phyloP scores from a whole-genome alignment of 2,329 filamentous ascomycete genomes.

The Paecilomyces dactylethromorphus region DNA sequence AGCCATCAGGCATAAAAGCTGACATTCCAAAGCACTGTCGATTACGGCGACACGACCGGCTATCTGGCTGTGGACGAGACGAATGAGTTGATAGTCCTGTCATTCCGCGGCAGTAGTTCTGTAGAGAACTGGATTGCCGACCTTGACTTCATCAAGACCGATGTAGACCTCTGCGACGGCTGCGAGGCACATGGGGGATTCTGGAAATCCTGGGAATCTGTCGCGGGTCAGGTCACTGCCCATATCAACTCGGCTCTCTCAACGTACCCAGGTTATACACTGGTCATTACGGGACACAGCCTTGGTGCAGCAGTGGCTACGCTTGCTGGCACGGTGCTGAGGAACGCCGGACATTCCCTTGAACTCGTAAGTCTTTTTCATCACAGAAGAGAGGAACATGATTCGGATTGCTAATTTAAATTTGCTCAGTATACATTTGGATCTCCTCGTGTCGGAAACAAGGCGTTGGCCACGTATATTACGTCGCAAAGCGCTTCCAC shows the following conservation, averaged over 20 bases:
- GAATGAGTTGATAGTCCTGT: constrained; percentile 28
- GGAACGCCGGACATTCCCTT: constrained; percentile 29
- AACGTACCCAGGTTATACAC: constrained; percentile 29
- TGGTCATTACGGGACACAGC: constrained; percentile 43
- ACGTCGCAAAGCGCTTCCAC: constrained; percentile 24
- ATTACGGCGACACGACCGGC: constrained; percentile 35
- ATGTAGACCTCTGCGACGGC: constrained; percentile 31
- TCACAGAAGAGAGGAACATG: not conserved
- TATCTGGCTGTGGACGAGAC: constrained; percentile 42
- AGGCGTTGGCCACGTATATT: constrained; percentile 30
- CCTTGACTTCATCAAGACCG: constrained; percentile 16
- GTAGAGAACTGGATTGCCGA: constrained; percentile 22
- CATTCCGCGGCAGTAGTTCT: constrained; percentile 27
- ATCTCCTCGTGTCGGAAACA: constrained; percentile 36
- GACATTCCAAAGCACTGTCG: not conserved
- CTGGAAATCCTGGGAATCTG: constrained; percentile 35
- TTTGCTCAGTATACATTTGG: constrained; percentile 34
- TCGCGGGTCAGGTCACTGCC: constrained; percentile 23
- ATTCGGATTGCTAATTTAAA: not conserved
- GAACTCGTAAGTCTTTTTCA: constrained; percentile 29
- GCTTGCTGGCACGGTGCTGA: constrained; percentile 37
- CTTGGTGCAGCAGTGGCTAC: constrained; percentile 44
- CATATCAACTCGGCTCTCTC: constrained; percentile 31
- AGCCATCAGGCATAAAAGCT: not conserved
- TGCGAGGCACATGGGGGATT: constrained; percentile 41